phyloP scores from a whole-genome alignment of 768 basidiomycete species.

The Gautieria morchelliformis region DNA sequence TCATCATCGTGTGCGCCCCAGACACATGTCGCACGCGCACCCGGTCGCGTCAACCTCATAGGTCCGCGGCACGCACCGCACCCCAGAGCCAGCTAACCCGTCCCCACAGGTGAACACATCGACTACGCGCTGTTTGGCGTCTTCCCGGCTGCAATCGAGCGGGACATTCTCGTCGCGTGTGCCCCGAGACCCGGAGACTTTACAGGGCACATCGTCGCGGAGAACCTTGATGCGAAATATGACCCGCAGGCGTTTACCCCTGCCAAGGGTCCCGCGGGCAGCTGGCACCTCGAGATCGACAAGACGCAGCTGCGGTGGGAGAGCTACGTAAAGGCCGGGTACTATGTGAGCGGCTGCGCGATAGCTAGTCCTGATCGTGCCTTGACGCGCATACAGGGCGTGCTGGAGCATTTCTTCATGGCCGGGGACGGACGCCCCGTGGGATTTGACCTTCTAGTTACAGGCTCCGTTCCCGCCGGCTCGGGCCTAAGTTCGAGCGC shows the following conservation, averaged over 20 bases:
- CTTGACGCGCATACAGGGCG: constrained; percentile 36
- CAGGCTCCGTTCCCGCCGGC: constrained; percentile 78
- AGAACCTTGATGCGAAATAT: constrained; percentile 42
- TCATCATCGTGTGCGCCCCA: background rate
- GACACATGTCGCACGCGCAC: constrained; percentile 62
- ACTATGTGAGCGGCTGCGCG: constrained; percentile 45
- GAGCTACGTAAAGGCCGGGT: constrained; percentile 81
- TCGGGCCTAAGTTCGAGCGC: constrained; percentile 83
- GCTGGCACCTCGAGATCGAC: constrained; percentile 71
- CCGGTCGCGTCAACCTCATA: constrained; percentile 63
- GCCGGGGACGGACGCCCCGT: constrained; percentile 28
- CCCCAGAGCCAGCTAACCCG: background rate
- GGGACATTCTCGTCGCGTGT: constrained; percentile 74
- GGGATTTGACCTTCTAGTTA: constrained; percentile 65
- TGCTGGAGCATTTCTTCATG: constrained; percentile 51
- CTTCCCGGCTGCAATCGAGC: constrained; percentile 76
- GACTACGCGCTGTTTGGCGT: constrained; percentile 81
- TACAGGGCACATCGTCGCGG: constrained; percentile 26
- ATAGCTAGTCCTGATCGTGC: background rate
- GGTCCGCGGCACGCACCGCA: constrained; percentile 15
- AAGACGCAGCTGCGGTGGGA: constrained; percentile 69
- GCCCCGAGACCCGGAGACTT: constrained; percentile 27
- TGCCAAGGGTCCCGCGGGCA: constrained; percentile 20
- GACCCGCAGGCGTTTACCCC: constrained; percentile 50
- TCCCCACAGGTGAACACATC: constrained; percentile 61